phyloP scores from a whole-genome alignment of 805 yeast species.

The Yarrowia phangngaensis region DNA sequence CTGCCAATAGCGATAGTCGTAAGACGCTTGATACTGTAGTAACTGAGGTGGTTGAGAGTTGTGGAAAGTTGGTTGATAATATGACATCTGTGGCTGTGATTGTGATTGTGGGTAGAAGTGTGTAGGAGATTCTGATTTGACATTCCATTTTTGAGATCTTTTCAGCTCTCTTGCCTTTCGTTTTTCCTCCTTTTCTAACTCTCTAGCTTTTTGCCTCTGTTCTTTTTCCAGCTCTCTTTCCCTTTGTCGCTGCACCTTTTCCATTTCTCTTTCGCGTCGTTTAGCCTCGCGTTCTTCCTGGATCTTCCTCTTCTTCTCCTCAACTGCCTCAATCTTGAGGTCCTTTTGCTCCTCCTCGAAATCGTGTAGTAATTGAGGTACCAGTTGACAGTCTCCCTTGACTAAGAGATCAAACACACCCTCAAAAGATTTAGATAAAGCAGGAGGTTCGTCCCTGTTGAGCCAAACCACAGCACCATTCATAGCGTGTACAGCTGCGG shows the following conservation, averaged over 20 bases:
- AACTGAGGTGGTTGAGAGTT: too few relatives aligned
- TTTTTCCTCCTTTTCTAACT: slow-evolving; percentile 9
- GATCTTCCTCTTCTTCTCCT: slow-evolving; percentile 21
- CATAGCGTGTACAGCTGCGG: slow-evolving; percentile 52
- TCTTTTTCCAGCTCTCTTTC: slow-evolving; percentile 11
- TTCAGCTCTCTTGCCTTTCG: too few relatives aligned
- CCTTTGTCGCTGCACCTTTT: slow-evolving; percentile 17
- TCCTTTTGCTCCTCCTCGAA: slow-evolving; percentile 26
- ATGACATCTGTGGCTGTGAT: too few relatives aligned
- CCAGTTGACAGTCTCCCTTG: slow-evolving; percentile 61
- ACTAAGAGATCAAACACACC: slow-evolving; percentile 56
- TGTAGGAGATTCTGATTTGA: neutral
- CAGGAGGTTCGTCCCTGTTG: slow-evolving; percentile 51
- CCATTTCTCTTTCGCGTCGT: slow-evolving; percentile 5
- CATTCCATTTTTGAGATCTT: too few relatives aligned
- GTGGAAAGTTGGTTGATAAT: too few relatives aligned
- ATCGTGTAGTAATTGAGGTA: slow-evolving; percentile 43
- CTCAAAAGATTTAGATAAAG: slow-evolving; percentile 46
- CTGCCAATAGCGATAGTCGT: too few relatives aligned
- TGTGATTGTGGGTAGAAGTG: too few relatives aligned
- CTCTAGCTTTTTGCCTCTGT: slow-evolving; percentile 5
- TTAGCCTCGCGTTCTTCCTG: slow-evolving; percentile 13
- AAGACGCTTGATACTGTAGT: too few relatives aligned
- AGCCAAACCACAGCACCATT: slow-evolving; percentile 62
- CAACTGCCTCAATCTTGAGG: slow-evolving; percentile 8